Evolutionary conservation across 2,329 filamentous ascomycete species (phyloP).

Genomic region (Periconia sp.): DNA sequence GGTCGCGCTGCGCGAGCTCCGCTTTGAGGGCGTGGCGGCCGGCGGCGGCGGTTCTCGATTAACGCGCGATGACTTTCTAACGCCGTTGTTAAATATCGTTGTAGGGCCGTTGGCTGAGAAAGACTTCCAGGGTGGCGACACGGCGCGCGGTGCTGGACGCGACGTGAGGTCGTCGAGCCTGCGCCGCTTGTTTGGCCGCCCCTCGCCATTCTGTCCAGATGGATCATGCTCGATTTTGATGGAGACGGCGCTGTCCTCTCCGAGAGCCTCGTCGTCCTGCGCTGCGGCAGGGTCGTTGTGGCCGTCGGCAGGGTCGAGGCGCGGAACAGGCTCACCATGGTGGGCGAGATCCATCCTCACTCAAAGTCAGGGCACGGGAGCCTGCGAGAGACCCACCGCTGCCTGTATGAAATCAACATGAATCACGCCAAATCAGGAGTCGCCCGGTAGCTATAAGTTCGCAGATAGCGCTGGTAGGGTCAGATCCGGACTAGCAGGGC

Average conservation of each 20-base stretch:
- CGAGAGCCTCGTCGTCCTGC: conserved; percentile 18
- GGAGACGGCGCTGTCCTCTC: conserved; percentile 31
- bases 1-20: conserved; percentile 26
- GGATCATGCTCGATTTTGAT: conserved; percentile 29
- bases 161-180: conserved; percentile 53
- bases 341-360: too few relatives aligned
- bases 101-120: conserved; percentile 85
- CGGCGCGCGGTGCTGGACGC: conserved; percentile 51
- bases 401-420: conserved; percentile 37
- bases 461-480: conserved; percentile 32
- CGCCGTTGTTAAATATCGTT: conserved; percentile 72
- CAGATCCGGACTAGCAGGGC: conserved; percentile 35
- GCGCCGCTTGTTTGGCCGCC: conserved; percentile 65
- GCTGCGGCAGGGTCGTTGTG: conserved; percentile 23
- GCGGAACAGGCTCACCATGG: too few relatives aligned
- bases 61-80: conserved; percentile 66
- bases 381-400: too few relatives aligned
- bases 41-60: conserved; percentile 50
- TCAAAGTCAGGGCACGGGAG: conserved; percentile 25
- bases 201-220: conserved; percentile 24
- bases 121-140: conserved; percentile 94
- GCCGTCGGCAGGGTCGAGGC: conserved; percentile 25
- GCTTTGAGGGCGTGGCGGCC: conserved; percentile 54
- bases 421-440: conserved; percentile 29
- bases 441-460: conserved; percentile 23